Evolutionary conservation across 176 grass and related monocot species (phyloP).

Genomic region (Oryza australiensis): DNA sequence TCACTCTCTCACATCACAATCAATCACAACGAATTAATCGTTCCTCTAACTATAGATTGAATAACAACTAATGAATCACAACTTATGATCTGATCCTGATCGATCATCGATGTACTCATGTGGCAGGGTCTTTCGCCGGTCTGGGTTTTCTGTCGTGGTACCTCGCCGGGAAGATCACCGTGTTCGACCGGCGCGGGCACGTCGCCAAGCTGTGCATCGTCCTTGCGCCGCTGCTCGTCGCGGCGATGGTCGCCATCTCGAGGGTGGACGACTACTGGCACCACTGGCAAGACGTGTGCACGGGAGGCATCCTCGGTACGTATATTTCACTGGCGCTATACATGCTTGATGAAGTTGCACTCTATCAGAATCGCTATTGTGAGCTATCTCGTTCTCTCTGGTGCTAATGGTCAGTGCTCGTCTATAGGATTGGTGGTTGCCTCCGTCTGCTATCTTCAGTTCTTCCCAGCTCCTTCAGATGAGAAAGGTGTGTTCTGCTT

Average conservation of each 20-base stretch:
- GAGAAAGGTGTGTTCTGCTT: slow-evolving; percentile 28
- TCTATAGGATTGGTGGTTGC: slow-evolving; percentile 41
- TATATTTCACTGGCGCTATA: background rate
- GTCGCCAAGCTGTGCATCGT: slow-evolving; percentile 67
- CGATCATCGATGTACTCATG: background rate
- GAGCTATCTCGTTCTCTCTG: background rate
- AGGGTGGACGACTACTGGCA: slow-evolving; percentile 84
- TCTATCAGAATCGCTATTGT: background rate
- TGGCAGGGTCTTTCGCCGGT: slow-evolving; percentile 71
- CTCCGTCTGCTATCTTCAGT: slow-evolving; percentile 55
- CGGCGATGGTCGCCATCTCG: slow-evolving; percentile 48
- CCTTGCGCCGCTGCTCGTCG: slow-evolving; percentile 56
- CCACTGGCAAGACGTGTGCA: slow-evolving; percentile 70
- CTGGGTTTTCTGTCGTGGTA: slow-evolving; percentile 69
- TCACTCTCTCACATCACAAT: background rate
- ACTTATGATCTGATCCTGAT: too few species aligned
- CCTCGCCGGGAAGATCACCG: slow-evolving; percentile 61
- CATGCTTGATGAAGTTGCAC: background rate
- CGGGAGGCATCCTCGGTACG: slow-evolving; percentile 54
- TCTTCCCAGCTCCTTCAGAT: slow-evolving; percentile 51
- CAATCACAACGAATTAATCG: background rate
- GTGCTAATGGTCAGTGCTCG: background rate
- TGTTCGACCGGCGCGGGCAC: slow-evolving; percentile 59
- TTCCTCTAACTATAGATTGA: too few species aligned
- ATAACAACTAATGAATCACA: too few species aligned